Evolutionary conservation across 2,329 filamentous ascomycete species (phyloP).

Genomic region (Verticillium albo-atrum): DNA sequence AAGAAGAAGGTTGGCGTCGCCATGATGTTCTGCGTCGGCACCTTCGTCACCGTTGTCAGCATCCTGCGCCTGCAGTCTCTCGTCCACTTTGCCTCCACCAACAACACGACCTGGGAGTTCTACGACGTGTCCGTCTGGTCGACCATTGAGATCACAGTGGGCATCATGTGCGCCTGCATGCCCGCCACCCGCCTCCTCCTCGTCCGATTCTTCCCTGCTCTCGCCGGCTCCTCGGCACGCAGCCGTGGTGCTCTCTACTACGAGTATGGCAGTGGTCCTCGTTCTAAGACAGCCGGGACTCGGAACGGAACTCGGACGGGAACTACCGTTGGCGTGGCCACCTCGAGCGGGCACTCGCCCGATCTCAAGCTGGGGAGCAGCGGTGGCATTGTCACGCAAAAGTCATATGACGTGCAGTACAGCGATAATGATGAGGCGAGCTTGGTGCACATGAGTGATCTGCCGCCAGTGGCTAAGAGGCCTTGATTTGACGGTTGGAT

Average conservation of each 20-base stretch:
- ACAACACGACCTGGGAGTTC: slow-evolving; percentile 18
- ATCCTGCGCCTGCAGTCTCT: slow-evolving; percentile 20
- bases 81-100: slow-evolving; percentile 14
- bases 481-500: neutral
- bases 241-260: slow-evolving; percentile 9
- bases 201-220: slow-evolving; percentile 22
- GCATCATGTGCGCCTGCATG: slow-evolving; percentile 30
- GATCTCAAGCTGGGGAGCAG: neutral
- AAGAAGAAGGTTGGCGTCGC: slow-evolving; percentile 38
- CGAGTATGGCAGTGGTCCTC: slow-evolving; percentile 7
- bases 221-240: slow-evolving; percentile 9
- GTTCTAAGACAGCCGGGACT: slow-evolving; percentile 1
- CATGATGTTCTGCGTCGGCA: slow-evolving; percentile 40
- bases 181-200: slow-evolving; percentile 24
- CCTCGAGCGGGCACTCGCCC: neutral
- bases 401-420: slow-evolving; percentile 29
- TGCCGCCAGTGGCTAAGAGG: slow-evolving; percentile 1
- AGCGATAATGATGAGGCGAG: slow-evolving; percentile 22
- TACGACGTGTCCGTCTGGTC: slow-evolving; percentile 24
- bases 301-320: neutral
- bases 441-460: slow-evolving; percentile 23
- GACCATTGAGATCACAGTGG: slow-evolving; percentile 28
- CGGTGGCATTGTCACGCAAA: slow-evolving; percentile 24
- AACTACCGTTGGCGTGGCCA: neutral
- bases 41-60: slow-evolving; percentile 25